Evolutionary conservation across 352 stramenopile genomes (phyloP), one percentile per base, ranked within the genome.

Genomic region (Globisporangium ultimum): DNA sequence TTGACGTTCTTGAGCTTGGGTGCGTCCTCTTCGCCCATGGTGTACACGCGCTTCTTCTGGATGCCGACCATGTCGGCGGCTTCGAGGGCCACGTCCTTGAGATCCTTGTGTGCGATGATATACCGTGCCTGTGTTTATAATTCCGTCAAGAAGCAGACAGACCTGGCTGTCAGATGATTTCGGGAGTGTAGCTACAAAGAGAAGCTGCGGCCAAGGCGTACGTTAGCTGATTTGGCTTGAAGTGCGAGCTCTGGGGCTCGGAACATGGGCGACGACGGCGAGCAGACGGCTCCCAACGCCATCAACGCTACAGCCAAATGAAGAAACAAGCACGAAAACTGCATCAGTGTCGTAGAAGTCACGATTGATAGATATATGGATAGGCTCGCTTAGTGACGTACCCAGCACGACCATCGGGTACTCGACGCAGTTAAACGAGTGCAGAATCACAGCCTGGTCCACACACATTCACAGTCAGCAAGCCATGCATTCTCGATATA

Each of bases 401-500:
- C 79, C 76, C 12, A 87, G 67, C 14, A 84, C 65, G 5, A 76
- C 59, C 17, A 74, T 71, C 40, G 74, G 78, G 58, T 80, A 90
- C 61, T 90, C 80, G 36, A 88, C 22, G 55, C 80, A 90, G 66
- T 90, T 90, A 58, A 87, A 78, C 48, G 76, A 80, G 61, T 90
- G 78, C 58, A 88, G 8, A 5, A 87, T 66, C 22, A 90, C 74
- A 7, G 72, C 63, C 76, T 86, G 24, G 24, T 5, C 24, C n/a
- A n/a, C 2, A 32, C 24, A 32, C 5, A 48, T 36, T 49, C 40
- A 60, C 36, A 48, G 17, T 63, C n/a, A 18, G 11, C 10, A 3
- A 0, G 6, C 3, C 11, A 43, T n/a, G n/a, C n/a, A n/a, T n/a
- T n/a, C n/a, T n/a, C n/a, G n/a, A n/a, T n/a, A n/a, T n/a, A n/a